These are phyloP conservation scores for Daedaleopsis sinensis DNA, from an alignment of 768 basidiomycete species.

Conservation along the genomic window DNA sequence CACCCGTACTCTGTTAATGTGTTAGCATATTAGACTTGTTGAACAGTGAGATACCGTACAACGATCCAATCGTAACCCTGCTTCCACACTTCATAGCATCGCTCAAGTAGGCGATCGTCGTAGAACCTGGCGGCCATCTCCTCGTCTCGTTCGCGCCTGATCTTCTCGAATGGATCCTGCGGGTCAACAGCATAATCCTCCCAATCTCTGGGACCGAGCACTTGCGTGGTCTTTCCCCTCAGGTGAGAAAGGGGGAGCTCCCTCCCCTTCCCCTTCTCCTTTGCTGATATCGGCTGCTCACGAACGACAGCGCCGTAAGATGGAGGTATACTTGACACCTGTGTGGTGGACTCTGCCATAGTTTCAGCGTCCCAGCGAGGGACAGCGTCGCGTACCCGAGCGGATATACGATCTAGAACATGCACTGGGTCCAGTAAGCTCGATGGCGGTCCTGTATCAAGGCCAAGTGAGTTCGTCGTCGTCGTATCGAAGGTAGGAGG, in stretches of 20 bases:
- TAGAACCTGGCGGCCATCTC: constrained; percentile 71
- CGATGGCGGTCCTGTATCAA: constrained; percentile 26
- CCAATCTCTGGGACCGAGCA: constrained; percentile 1
- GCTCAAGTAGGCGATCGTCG: constrained; percentile 61
- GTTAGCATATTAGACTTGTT: constrained; percentile 18
- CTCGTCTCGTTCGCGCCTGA: constrained; percentile 71
- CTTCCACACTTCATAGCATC: constrained; percentile 78
- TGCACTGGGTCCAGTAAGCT: constrained; percentile 3
- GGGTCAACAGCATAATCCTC: constrained; percentile 57
- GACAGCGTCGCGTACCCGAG: constrained; percentile 9
- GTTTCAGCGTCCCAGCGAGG: constrained; percentile 39
- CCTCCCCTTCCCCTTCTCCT: constrained; percentile 8
- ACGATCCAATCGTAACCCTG: constrained; percentile 72
- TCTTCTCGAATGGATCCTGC: constrained; percentile 79
- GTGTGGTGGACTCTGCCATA: constrained; percentile 35
- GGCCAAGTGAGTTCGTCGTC: constrained; percentile 32
- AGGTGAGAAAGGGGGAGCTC: constrained; percentile 6
- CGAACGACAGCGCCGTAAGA: constrained; percentile 50
- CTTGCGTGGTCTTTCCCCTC: too few species aligned
- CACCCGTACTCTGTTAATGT: constrained; percentile 61
- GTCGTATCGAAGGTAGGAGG: constrained; percentile 19
- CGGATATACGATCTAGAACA: constrained; percentile 14
- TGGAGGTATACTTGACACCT: constrained; percentile 47
- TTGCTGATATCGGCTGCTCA: constrained; percentile 8
- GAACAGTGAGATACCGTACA: constrained; percentile 45